Base-by-base conservation (phyloP, 768 basidiomycete species). In the Tricholoma furcatifolium region DNA sequence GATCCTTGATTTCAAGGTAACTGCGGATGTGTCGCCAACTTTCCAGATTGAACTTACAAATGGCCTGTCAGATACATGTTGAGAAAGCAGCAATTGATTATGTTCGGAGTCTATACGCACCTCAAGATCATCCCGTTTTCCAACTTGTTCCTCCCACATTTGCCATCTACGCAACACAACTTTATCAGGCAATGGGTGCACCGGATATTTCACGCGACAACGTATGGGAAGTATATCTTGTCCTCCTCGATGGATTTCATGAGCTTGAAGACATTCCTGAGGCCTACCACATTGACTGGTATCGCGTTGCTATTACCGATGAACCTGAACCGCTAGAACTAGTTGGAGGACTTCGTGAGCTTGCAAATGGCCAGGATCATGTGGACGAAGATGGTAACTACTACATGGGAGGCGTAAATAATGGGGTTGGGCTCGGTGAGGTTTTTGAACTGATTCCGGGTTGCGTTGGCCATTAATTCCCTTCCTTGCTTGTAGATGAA, bases 1-100 rank as follows among this genome's bases (percentile, higher is more conserved):
- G 2, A 52, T 54, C 2, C 27, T 53, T 4, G 64, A 78, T 44
- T 78, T 73, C 57, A 68, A 67, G 63, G 75, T 73, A 21, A n/a
- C n/a, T n/a, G n/a, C n/a, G n/a, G n/a, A n/a, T 31, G 15, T 27
- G 31, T 5, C 45, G 38, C n/a, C 21, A 20, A 4, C 43, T 45
- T 10, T 30, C 3, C 3, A 8, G n/a, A 43, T 27, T 27, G 8
- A 30, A 8, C n/a, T 10, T 24, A 30, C 2, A 30, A 10, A 45
- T 12, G 15, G 24, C 21, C 18, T 30, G 14, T 15, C 40, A 46
- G 49, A 47, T 55, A 7, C 40, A 27, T 1, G n/a, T 53, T 36
- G 40, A 43, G n/a, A 23, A 38, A 31, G 21, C 31, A 7, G 24
- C 49, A 9, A 41, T 57, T 17, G 15, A 23, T 2, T 3, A 46